Evolutionary conservation across 352 stramenopile genomes (phyloP), one percentile per base, ranked within the genome.

Genomic region (Plasmopara halstedii): DNA sequence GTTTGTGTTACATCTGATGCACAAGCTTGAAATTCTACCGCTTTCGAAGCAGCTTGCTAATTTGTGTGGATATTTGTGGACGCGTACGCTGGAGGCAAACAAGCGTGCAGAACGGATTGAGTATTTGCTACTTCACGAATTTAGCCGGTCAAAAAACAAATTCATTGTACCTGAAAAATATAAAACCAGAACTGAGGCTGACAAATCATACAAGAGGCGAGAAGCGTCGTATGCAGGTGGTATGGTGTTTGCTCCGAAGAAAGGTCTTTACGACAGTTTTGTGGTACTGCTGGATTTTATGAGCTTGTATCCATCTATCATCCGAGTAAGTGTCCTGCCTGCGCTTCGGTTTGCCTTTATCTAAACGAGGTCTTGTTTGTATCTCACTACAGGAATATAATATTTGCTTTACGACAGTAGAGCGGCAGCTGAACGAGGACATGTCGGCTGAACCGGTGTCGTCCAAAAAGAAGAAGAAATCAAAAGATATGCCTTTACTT

Each of bases 231-330:
- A 99, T 65, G 87, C 85, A 18, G 97, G 97, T 67, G 97, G 97
- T 62, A 93, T 99, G 62, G 97, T 99, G 25, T 92, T 99, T 60
- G 97, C 98, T 35, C 97, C 97, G 2, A 99, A 99, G 76, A 98
- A 97, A 58, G 97, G 97, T 21, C 73, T 99, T 1, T 99, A 99
- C 72, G 97, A 99, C 76, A 98, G 97, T 41, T 99, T 98, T 64
- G 98, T 99, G 47, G 83, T 99, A 42, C 70, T 99, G 36, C 66
- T 99, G 31, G 97, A 99, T 87, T 99, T 99, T 73, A 99, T 99
- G 80, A 98, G 90, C 82, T 79, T 99, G 53, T 99, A 99, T 67
- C 97, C 97, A 14, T 99, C 92, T 18, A 98, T 99, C 56, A 99
- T 99, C 52, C 75, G 82, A 15, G 73, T 82, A 67, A 33, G 68